Percentiles rank a stretch among this genome's conserved stretches.
Evolutionary conservation across 2,329 filamentous ascomycete genomes (phyloP).

Genomic region (Diaporthe citrichinensis): DNA sequence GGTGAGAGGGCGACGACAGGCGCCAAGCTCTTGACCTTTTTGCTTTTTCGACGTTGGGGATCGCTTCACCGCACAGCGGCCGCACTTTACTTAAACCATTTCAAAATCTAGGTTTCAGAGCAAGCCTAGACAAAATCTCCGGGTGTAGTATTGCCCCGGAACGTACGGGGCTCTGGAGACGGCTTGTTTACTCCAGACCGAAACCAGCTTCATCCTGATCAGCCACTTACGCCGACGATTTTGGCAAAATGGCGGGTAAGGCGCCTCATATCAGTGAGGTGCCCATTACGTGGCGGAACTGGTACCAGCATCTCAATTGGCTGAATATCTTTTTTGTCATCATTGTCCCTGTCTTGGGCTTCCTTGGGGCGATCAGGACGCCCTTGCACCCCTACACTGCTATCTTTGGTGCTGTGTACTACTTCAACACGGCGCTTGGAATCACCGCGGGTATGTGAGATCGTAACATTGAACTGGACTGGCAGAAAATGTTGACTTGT

Average conservation of each 20-base stretch:
- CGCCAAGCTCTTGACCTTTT: constrained; percentile 7
- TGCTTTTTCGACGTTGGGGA: constrained; percentile 27
- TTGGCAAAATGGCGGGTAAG: constrained; percentile 52
- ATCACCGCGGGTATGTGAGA: constrained; percentile 71
- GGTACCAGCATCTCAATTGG: constrained; percentile 96
- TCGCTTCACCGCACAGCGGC: not conserved
- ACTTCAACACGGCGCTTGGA: constrained; percentile 86
- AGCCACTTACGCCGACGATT: not conserved
- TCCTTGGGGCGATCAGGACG: constrained; percentile 82
- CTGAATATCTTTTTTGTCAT: constrained; percentile 88
- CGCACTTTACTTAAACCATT: not conserved
- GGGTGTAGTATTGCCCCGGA: not conserved
- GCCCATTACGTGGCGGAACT: constrained; percentile 85
- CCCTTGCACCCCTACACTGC: constrained; percentile 80
- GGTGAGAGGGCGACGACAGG: not conserved
- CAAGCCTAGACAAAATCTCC: not conserved
- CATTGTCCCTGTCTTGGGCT: constrained; percentile 80
- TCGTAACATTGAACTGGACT: no score
- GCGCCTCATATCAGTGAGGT: constrained; percentile 90
- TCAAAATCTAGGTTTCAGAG: not conserved
- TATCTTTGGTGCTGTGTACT: constrained; percentile 81
- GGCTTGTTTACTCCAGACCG: not conserved
- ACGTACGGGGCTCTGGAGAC: not conserved
- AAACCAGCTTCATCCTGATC: not conserved
- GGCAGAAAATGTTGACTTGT: not conserved